phyloP scores from a whole-genome alignment of 2,329 filamentous ascomycete species.

The Graphilbum fragrans region DNA sequence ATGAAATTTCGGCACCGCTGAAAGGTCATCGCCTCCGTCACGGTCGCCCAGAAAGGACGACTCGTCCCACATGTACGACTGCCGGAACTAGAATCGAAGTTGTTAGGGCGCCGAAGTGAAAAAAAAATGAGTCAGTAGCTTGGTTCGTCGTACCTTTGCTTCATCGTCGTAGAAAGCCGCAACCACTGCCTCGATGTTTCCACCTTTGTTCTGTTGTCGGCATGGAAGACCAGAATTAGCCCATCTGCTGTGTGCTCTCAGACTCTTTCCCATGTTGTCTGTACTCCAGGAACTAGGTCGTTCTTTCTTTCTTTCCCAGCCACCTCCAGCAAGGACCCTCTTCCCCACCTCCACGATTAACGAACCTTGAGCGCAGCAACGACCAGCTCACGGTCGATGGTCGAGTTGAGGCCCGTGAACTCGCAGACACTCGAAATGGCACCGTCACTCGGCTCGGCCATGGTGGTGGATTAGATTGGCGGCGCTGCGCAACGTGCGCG shows the following conservation, averaged over 20 bases:
- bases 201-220: slow-evolving; percentile 25
- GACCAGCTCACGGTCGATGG: slow-evolving; percentile 25
- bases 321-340: neutral
- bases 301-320: neutral
- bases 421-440: slow-evolving; percentile 28
- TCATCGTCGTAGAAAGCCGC: slow-evolving; percentile 40
- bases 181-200: slow-evolving; percentile 34
- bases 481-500: too few species aligned
- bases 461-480: slow-evolving; percentile 2
- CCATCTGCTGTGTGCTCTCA: too few species aligned
- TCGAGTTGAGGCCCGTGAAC: slow-evolving; percentile 22
- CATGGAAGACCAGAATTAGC: too few species aligned
- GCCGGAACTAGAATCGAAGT: slow-evolving; percentile 24
- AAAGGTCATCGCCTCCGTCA: slow-evolving; percentile 25
- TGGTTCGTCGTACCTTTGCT: slow-evolving; percentile 23
- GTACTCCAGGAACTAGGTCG: too few species aligned
- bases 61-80: slow-evolving; percentile 45
- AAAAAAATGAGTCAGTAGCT: neutral
- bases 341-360: neutral
- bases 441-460: slow-evolving; percentile 21
- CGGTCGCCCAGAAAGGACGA: slow-evolving; percentile 37
- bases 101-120: neutral
- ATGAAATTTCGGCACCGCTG: slow-evolving; percentile 32
- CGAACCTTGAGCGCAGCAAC: slow-evolving; percentile 25
- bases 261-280: too few species aligned